Base-by-base conservation (phyloP, 2,329 filamentous ascomycete genomes). In the Cadophora sp. region DNA sequence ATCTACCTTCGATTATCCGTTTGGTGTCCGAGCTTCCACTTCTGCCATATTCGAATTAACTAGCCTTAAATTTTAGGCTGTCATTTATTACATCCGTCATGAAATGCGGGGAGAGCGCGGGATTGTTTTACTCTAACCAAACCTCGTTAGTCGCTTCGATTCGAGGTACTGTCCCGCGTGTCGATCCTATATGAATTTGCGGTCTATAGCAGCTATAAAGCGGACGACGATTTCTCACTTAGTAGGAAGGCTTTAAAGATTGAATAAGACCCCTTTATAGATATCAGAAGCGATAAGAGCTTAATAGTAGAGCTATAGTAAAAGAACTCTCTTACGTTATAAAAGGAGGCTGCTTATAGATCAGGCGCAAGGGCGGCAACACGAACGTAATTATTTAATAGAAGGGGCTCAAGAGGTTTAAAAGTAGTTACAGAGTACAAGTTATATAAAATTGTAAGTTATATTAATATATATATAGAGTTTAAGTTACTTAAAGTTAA, bases 401-500 rank as follows among this genome's bases (percentile, higher is more conserved):
- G 16, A 19, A 27, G 12, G 31, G 2, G 22, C 16, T 16, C 19
- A 58, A 22, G 55, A 11, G 34, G 55, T 29, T 37, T 2, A 9
- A 19, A 9, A 58, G 27, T 58, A 19, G 27, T 27, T 1, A 58
- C 19, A 9, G 26, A 58, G 34, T 58, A 34, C n/a, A 34, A 58
- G 7, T 19, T 29, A 34, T 19, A 58, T 34, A 34, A 58, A 31
- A 58, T 27, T 2, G 34, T 58, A 4, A 22, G 26, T 3, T 14
- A 37, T 27, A 29, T 58, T 58, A 19, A 1, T 3, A 2, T 34
- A 19, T 58, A 8, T 7, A 34, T 58, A 58, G 27, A 37, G 34
- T 3, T 58, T 9, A 26, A 34, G 16, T 34, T 58, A 31, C 27
- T 58, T 37, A n/a, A 58, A 34, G 55, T 58, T n/a, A 58, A 58